These are phyloP conservation scores for Leersia perrieri DNA, from an alignment of 176 grass and related monocot genomes.

Conservation along the genomic window DNA sequence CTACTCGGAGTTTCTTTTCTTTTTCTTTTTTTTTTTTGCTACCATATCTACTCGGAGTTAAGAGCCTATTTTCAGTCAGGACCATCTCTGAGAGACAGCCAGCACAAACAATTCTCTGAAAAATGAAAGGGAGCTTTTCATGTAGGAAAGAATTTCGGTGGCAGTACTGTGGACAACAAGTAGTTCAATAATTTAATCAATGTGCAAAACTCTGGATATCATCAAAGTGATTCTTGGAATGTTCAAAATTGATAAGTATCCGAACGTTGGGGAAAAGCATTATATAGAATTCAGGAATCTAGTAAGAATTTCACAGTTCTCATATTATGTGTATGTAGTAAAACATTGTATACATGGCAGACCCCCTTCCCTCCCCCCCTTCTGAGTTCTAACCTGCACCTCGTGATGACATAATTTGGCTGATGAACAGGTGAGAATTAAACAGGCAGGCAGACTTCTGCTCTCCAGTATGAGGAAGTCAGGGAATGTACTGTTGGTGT, in stretches of 20 bases:
- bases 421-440: conserved; percentile 4
- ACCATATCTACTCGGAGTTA: conserved; percentile 28
- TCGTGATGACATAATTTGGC: not conserved
- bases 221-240: not conserved
- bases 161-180: not conserved
- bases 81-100: conserved; percentile 10
- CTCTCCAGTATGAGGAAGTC: not conserved
- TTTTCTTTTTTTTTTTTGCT: no score
- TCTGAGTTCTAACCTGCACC: not conserved
- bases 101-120: conserved; percentile 13
- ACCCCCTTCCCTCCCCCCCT: no score
- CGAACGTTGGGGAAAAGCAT: not conserved
- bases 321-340: no score
- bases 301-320: not conserved
- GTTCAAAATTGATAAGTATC: not conserved
- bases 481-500: not conserved
- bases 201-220: not conserved
- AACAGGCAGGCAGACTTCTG: conserved; percentile 6
- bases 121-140: not conserved
- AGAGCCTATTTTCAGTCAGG: not conserved
- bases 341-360: no score
- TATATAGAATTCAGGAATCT: not conserved
- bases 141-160: not conserved
- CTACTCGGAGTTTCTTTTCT: conserved; percentile 24
- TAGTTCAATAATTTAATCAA: not conserved